A percentile compares a stretch with the other conserved stretches of the same genome.
Evolutionary conservation across 1,284 basidiomycete genomes (phyloP).

Genomic region (Mycena sp.): DNA sequence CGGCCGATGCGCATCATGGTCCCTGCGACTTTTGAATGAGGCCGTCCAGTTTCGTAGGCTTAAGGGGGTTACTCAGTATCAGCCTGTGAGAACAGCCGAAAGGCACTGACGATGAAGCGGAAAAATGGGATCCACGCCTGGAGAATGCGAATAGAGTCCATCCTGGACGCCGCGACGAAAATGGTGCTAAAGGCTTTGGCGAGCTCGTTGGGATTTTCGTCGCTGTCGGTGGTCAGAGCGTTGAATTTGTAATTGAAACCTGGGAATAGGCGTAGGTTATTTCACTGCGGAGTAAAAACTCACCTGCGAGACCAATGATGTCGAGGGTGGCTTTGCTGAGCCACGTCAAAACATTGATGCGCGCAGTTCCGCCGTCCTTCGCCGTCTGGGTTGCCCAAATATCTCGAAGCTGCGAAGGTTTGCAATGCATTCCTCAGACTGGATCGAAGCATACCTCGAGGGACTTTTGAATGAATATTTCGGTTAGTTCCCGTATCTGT

Average conservation of each 20-base stretch:
- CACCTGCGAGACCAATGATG: constrained; percentile 74
- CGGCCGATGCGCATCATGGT: constrained; percentile 49
- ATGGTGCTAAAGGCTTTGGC: constrained; percentile 57
- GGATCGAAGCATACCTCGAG: constrained; percentile 48
- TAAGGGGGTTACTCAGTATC: neutral
- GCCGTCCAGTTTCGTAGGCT: neutral
- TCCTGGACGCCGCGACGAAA: constrained; percentile 42
- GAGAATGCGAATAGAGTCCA: constrained; percentile 45
- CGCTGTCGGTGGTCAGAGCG: constrained; percentile 47
- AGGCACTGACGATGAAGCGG: constrained; percentile 29
- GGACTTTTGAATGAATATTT: constrained; percentile 63
- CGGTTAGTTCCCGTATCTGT: constrained; percentile 63
- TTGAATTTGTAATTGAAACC: constrained; percentile 78
- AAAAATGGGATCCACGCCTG: constrained; percentile 51
- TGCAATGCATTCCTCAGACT: neutral
- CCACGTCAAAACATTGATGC: constrained; percentile 63
- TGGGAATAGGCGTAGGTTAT: constrained; percentile 25
- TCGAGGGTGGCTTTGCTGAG: constrained; percentile 70
- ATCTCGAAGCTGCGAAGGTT: constrained; percentile 54
- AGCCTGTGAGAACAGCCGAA: neutral
- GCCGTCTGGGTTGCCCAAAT: constrained; percentile 48
- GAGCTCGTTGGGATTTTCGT: constrained; percentile 53
- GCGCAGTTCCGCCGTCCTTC: constrained; percentile 37
- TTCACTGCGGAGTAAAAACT: constrained; percentile 8
- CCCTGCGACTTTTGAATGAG: neutral